Evolutionary conservation across 2,329 filamentous ascomycete species (phyloP).

Genomic region (Biscogniauxia sp.): DNA sequence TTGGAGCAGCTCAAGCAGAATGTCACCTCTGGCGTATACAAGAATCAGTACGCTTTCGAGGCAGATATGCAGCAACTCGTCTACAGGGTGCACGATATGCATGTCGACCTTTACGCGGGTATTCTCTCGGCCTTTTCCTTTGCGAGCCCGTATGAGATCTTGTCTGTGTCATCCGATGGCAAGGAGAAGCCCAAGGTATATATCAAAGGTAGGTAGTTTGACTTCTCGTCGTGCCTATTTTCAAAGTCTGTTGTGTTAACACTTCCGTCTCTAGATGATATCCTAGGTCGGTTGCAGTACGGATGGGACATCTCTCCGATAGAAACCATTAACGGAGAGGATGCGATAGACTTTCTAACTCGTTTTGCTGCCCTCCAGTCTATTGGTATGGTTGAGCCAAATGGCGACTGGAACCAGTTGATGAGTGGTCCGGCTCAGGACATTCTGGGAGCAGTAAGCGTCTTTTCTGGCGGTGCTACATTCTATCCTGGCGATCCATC

Average conservation of each 20-base stretch:
- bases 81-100: slow-evolving; percentile 35
- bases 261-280: slow-evolving; percentile 11
- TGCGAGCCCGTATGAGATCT: slow-evolving; percentile 27
- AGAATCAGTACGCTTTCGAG: slow-evolving; percentile 38
- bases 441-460: slow-evolving; percentile 26
- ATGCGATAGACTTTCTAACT: slow-evolving; percentile 27
- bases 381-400: slow-evolving; percentile 35
- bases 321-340: slow-evolving; percentile 32
- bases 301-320: slow-evolving; percentile 23
- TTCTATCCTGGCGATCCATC: slow-evolving; percentile 35
- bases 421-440: slow-evolving; percentile 30
- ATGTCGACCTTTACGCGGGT: slow-evolving; percentile 31
- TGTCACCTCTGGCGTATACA: slow-evolving; percentile 31
- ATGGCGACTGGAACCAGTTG: slow-evolving; percentile 42
- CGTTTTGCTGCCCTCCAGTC: slow-evolving; percentile 34
- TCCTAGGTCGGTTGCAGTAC: slow-evolving; percentile 11
- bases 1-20: slow-evolving; percentile 31
- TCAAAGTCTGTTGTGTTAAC: background rate
- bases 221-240: no score
- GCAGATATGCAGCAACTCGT: slow-evolving; percentile 33
- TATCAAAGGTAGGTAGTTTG: slow-evolving; percentile 16
- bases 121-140: slow-evolving; percentile 33
- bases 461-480: slow-evolving; percentile 31
- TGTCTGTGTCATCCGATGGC: slow-evolving; percentile 33
- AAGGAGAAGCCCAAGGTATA: slow-evolving; percentile 35